Base-by-base conservation (phyloP, 2,329 filamentous ascomycete genomes). In the Colletotrichum tabaci region DNA sequence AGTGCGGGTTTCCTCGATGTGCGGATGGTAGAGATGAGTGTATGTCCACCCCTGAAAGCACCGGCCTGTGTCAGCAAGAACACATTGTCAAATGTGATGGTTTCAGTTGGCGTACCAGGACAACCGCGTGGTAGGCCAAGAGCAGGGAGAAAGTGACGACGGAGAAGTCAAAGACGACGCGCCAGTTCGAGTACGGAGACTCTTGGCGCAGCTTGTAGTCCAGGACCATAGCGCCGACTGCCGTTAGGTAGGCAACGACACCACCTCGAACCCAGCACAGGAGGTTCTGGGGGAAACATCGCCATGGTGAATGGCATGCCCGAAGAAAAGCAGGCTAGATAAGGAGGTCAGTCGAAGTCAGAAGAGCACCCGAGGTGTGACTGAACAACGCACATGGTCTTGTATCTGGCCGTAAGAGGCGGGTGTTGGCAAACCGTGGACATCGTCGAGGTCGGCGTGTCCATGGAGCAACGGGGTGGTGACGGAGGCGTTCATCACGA, bases 221-320 rank as follows among this genome's bases (percentile, higher is more conserved):
- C 67, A 82, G 74, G 10, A 85, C 78, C 76, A 88, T 81, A 65
- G 79, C 80, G 15, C 79, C 81, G 2, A 83, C 79, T 18, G 80
- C 82, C 8, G 82, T 78, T 44, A 88, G 79, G 74, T 87, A 87
- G 7, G 78, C 79, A 23, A 87, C 74, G 13, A 87, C 73, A 4
- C 81, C 52, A 13, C 82, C 81, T 52, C 87, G 84, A 23, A 87
- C 74, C 66, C 80, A 77, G 60, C 86, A 82, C 57, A 89, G 81
- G 40, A 80, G 67, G 56, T 83, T 83, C 72, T 88, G 86, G 35
- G 82, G 82, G 58, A 88, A 83, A 63, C 76, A 81, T 8, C 79
- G 75, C 85, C 87, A 88, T 23, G 86, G 84, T 1, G 87, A 88
- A 73, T 88, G 87, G 50, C 84, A 85, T 57, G 83, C 85, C 75